A percentile compares a stretch with the other conserved stretches of the same genome.
Evolutionary conservation across 1,284 basidiomycete genomes (phyloP).

Genomic region (Trametes pubescens): DNA sequence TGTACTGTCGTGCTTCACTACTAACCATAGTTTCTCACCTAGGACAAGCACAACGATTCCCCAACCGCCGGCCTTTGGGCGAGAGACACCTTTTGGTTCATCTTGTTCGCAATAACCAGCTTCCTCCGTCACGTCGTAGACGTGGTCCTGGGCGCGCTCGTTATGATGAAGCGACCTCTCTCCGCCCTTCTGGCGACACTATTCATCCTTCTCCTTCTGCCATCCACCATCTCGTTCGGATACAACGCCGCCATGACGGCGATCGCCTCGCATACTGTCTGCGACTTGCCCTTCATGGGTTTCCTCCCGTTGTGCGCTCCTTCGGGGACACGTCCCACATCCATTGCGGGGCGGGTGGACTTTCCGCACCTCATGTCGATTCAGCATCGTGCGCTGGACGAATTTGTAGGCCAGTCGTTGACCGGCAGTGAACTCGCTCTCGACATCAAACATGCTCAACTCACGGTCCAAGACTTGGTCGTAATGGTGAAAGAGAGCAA

Average conservation of each 20-base stretch:
- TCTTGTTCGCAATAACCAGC: no score
- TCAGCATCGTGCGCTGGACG: conserved; percentile 13
- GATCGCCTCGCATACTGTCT: not conserved
- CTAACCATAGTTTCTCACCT: no score
- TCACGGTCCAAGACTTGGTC: conserved; percentile 10
- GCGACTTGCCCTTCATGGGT: not conserved
- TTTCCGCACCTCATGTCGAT: conserved; percentile 5
- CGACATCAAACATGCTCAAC: conserved; percentile 13
- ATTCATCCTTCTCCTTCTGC: not conserved
- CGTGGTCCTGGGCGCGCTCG: not conserved
- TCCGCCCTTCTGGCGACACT: not conserved
- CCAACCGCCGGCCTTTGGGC: no score
- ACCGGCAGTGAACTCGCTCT: conserved; percentile 2
- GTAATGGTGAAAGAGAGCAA: conserved; percentile 11
- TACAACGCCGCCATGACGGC: not conserved
- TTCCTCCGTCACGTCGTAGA: not conserved
- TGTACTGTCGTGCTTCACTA: no score
- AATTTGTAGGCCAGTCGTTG: not conserved
- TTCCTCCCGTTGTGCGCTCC: not conserved
- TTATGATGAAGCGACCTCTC: not conserved
- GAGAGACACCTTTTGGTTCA: no score
- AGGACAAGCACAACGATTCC: no score
- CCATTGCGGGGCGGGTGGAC: not conserved
- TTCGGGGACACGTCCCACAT: not conserved
- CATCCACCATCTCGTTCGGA: not conserved